Conservation (phyloP, 2,329 filamentous ascomycete genomes). For the Sporothrix phasma region DNA sequence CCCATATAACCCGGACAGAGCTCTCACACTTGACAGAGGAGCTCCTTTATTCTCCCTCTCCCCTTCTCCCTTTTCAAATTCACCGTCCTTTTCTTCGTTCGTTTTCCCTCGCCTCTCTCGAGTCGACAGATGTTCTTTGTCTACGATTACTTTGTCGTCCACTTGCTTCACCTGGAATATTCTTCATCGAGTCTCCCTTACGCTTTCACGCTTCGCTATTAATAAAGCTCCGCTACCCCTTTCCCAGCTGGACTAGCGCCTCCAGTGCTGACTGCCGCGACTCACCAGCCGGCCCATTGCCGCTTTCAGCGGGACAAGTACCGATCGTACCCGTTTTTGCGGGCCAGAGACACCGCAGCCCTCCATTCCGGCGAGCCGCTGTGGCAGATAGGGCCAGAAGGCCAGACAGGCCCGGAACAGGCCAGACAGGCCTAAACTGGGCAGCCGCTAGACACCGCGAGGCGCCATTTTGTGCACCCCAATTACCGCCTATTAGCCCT, state of each 20-base stretch:
- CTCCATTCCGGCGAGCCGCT: slow-evolving; percentile 7
- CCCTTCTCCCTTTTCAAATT: not conserved
- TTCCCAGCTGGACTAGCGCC: not conserved
- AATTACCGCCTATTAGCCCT: not conserved
- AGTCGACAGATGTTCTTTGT: not conserved
- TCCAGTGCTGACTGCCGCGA: not conserved
- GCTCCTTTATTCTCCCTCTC: not conserved
- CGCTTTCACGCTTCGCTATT: not conserved
- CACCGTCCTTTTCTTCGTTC: not conserved
- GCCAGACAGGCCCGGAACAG: too few relatives aligned
- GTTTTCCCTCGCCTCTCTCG: not conserved
- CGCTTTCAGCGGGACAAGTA: slow-evolving; percentile 6
- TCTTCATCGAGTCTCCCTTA: not conserved
- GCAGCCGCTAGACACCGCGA: not conserved
- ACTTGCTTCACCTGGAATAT: not conserved
- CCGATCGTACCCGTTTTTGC: slow-evolving; percentile 10
- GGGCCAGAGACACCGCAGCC: slow-evolving; percentile 10
- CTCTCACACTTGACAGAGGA: not conserved
- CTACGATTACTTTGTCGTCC: not conserved
- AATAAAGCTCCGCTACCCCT: not conserved
- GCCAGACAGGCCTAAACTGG: not conserved
- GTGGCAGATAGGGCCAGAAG: too few relatives aligned
- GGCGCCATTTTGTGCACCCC: not conserved
- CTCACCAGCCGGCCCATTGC: not conserved
- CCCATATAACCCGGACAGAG: slow-evolving; percentile 11